phyloP scores from a whole-genome alignment of 1,284 basidiomycete species.

The Pseudozyma sp. region DNA sequence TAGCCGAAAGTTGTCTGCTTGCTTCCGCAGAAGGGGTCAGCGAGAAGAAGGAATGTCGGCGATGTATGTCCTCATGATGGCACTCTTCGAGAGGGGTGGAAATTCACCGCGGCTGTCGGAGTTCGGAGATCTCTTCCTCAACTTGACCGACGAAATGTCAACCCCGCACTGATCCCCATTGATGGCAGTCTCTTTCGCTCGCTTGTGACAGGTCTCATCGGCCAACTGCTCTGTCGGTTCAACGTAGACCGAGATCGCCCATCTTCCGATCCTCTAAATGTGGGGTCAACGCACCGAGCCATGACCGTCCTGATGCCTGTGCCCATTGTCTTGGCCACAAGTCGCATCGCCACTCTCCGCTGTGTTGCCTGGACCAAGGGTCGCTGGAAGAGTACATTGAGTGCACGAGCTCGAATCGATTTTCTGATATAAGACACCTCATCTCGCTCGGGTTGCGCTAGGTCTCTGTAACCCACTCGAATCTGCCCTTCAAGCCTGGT shows the following conservation, averaged over 20 bases:
- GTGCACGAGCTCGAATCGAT: too few relatives aligned
- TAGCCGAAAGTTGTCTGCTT: conserved; percentile 4
- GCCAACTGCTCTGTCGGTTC: conserved; percentile 7
- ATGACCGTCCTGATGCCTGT: too few relatives aligned
- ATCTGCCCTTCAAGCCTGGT: too few relatives aligned
- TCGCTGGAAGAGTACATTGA: too few relatives aligned
- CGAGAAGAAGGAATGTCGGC: conserved; percentile 1
- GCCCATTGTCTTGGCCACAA: too few relatives aligned
- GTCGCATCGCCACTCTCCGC: not conserved
- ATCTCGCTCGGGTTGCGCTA: too few relatives aligned
- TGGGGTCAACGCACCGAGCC: conserved; percentile 17
- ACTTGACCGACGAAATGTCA: too few relatives aligned
- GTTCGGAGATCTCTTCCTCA: conserved; percentile 25
- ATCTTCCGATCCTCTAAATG: conserved; percentile 8
- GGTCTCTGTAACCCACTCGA: too few relatives aligned
- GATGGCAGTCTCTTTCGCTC: not conserved
- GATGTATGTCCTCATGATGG: conserved; percentile 8
- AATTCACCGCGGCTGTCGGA: conserved; percentile 13
- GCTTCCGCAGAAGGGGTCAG: not conserved
- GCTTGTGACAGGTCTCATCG: not conserved
- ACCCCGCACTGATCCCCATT: not conserved
- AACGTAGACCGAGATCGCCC: conserved; percentile 7
- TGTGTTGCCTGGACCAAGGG: not conserved
- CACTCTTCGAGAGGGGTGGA: not conserved
- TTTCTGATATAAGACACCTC: too few relatives aligned